Percentiles rank a stretch among this genome's conserved stretches.
Conservation (phyloP, 805 yeast genomes). For the Zygosaccharomyces bisporus region DNA sequence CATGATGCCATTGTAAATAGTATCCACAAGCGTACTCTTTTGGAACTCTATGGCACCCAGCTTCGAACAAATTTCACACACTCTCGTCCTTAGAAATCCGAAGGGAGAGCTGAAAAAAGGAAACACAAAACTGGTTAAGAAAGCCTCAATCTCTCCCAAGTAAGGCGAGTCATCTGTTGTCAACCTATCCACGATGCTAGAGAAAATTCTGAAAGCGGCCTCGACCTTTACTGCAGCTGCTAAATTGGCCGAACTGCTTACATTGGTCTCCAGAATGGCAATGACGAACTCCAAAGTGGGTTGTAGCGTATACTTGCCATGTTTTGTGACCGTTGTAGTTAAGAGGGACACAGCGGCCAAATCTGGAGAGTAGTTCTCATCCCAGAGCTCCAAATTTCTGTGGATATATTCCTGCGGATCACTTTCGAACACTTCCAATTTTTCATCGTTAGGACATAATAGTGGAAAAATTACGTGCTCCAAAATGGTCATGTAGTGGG, state of each 20-base stretch:
- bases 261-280: constrained; percentile 39
- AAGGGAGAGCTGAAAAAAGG: constrained; percentile 64
- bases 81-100: constrained; percentile 72
- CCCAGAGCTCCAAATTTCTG: constrained; percentile 58
- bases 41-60: constrained; percentile 59
- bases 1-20: constrained; percentile 46
- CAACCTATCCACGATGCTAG: constrained; percentile 62
- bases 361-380: constrained; percentile 67
- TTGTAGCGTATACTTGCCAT: constrained; percentile 56
- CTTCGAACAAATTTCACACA: constrained; percentile 61
- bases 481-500: constrained; percentile 60
- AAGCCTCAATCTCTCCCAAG: constrained; percentile 59
- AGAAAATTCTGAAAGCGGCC: constrained; percentile 75
- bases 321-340: constrained; percentile 64
- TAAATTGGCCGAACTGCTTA: constrained; percentile 26
- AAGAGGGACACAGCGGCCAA: constrained; percentile 73
- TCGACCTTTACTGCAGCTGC: constrained; percentile 66
- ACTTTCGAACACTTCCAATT: constrained; percentile 70
- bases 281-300: constrained; percentile 61
- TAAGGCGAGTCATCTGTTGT: constrained; percentile 54
- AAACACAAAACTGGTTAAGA: constrained; percentile 58
- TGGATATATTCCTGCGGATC: constrained; percentile 90
- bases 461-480: constrained; percentile 73
- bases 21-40: constrained; percentile 36
- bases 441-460: constrained; percentile 63